Base-by-base conservation (phyloP, 768 basidiomycete genomes). In the Butyriboletus loyo region DNA sequence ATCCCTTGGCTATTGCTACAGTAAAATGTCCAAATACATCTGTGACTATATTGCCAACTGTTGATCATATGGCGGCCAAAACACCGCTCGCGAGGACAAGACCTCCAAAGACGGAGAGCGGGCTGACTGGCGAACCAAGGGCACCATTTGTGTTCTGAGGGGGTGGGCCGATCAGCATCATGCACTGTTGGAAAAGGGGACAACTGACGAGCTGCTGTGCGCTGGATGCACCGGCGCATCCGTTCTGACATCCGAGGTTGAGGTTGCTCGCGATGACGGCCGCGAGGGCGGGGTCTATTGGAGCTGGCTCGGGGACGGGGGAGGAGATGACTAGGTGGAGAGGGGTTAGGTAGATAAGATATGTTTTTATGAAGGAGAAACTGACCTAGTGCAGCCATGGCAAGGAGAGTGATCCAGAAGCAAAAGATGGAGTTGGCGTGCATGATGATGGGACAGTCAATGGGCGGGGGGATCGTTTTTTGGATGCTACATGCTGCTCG, bases 161-260 rank as follows among this genome's bases (percentile, higher is more conserved):
- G 7, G 5, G 35, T 31, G 31, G 8, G 21, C 17, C 17, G 4
- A 22, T 45, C 32, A 53, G 47, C 11, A 31, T 42, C 25, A 8
- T 32, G 19, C 21, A 38, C 9, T 25, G 1, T 7, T 8, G 7
- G 24, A 9, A 46, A 5, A 8, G 21, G 4, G 15, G 8, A 21
- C 4, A 10, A 51, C 63, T 39, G 45, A 69, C 67, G 22, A 60
- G 55, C 6, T 61, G 59, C 30, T 66, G 58, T 21, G 50, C 57
- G 38, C 59, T 61, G 4, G 52, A 46, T 19, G 66, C 48, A 0
- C 32, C 58, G 1, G 46, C 2, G 27, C 69, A 70, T 27, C 63
- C 67, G 5, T 69, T 30, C 15, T 42, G 34, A 36, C 67, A 69
- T 14, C 39, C 57, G 11, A 65, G 48, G 25, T 67, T 63, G 21